A percentile compares a stretch with the other conserved stretches of the same genome.
phyloP scores from a whole-genome alignment of 441 rosid species.

The Melastoma candidum region DNA sequence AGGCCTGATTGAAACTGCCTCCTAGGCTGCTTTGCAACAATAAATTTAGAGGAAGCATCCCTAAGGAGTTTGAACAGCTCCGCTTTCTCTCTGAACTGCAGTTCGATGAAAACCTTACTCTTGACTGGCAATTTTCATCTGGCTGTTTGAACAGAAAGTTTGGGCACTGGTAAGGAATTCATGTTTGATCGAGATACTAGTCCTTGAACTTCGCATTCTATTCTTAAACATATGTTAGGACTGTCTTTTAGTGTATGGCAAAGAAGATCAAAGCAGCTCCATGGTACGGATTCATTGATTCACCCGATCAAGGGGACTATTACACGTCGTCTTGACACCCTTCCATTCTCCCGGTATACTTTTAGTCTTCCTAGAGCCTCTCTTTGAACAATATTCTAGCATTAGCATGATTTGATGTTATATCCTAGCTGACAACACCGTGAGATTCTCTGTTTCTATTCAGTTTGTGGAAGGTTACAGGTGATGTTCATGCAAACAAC shows the following conservation, averaged over 20 bases:
- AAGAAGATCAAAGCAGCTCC: slow-evolving; percentile 22
- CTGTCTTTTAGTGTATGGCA: slow-evolving; percentile 27
- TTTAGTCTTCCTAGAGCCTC: too few species aligned
- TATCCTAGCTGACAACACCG: too few species aligned
- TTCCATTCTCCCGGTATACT: slow-evolving; percentile 22
- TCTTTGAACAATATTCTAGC: too few species aligned
- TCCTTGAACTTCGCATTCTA: not conserved
- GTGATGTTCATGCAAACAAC: too few species aligned
- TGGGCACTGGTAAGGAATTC: slow-evolving; percentile 43
- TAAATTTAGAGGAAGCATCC: slow-evolving; percentile 34
- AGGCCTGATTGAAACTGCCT: slow-evolving; percentile 10
- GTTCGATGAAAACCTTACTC: slow-evolving; percentile 24
- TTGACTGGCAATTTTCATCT: too few species aligned
- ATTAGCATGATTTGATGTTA: too few species aligned
- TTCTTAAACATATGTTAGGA: not conserved
- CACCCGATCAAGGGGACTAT: slow-evolving; percentile 22
- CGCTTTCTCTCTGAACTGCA: slow-evolving; percentile 36
- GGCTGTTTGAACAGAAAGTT: slow-evolving; percentile 32
- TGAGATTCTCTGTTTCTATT: too few species aligned
- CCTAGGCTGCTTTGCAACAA: slow-evolving; percentile 59
- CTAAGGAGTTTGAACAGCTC: slow-evolving; percentile 31
- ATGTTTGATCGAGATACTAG: too few species aligned
- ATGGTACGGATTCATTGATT: slow-evolving; percentile 17
- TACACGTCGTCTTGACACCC: slow-evolving; percentile 13
- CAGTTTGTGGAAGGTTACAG: too few species aligned